Evolutionary conservation across 2,329 filamentous ascomycete species (phyloP).

Genomic region (Herpotrichia juniperi): DNA sequence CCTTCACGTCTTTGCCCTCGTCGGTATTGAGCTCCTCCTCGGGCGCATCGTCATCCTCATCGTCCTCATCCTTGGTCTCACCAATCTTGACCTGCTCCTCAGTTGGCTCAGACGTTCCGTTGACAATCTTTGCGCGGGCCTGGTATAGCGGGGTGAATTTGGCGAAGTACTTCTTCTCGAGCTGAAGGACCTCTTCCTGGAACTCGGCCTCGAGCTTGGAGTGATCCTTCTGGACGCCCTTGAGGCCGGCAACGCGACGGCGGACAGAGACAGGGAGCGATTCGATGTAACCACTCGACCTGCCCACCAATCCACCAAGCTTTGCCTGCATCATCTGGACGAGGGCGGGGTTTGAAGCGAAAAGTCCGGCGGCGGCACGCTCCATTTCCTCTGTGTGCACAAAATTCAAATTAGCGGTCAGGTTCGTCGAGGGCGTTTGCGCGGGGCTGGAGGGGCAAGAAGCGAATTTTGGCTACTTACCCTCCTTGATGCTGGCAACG

Average conservation of each 20-base stretch:
- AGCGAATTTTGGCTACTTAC: conserved; percentile 57
- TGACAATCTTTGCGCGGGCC: conserved; percentile 92
- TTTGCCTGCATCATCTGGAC: conserved; percentile 98
- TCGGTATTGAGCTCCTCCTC: conserved; percentile 66
- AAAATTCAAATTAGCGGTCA: conserved; percentile 47
- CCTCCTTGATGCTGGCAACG: conserved; percentile 95
- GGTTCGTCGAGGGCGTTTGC: conserved; percentile 22
- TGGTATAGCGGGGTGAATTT: conserved; percentile 98
- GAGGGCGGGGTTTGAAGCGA: conserved; percentile 92
- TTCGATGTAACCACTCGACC: conserved; percentile 97
- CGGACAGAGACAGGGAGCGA: conserved; percentile 88
- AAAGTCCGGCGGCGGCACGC: conserved; percentile 86
- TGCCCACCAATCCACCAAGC: conserved; percentile 88
- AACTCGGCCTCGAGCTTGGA: conserved; percentile 98
- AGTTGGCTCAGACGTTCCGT: conserved; percentile 83
- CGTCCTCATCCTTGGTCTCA: conserved; percentile 77
- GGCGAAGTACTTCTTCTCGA: conserved; percentile 99
- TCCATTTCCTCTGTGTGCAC: conserved; percentile 80
- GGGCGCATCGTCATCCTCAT: conserved; percentile 60
- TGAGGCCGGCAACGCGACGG: conserved; percentile 90
- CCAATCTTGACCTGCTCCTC: conserved; percentile 87
- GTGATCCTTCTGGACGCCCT: conserved; percentile 98
- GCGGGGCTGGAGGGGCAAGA: conserved; percentile 39
- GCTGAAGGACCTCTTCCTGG: conserved; percentile 95
- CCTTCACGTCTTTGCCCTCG: conserved; percentile 63